These are phyloP conservation scores for Cinnamomum chago DNA, from an alignment of 164 flowering plant genomes.

Conservation along the genomic window DNA sequence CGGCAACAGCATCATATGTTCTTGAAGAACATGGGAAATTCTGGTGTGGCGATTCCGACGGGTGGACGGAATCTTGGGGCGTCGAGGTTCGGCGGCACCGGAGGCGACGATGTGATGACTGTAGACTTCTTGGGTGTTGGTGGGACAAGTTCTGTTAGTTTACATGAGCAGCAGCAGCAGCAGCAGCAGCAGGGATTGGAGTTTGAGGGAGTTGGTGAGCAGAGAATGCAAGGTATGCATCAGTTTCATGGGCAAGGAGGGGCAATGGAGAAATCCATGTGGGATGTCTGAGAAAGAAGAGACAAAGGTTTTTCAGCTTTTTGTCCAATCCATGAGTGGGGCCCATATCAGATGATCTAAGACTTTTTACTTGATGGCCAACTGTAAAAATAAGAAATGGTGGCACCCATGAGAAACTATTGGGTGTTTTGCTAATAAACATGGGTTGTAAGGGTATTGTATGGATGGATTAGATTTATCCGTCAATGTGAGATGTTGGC, in stretches of 20 bases:
- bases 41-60: constrained; percentile 2
- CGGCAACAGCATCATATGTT: constrained; percentile 15
- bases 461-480: neutral
- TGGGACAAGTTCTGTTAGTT: constrained; percentile 20
- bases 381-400: neutral
- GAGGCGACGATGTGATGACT: constrained; percentile 35
- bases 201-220: neutral
- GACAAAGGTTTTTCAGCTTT: neutral
- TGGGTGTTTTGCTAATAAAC: neutral
- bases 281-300: neutral
- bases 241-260: constrained; percentile 3
- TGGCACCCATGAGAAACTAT: neutral
- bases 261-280: constrained; percentile 1
- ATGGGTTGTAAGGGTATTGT: no score
- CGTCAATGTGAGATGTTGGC: neutral
- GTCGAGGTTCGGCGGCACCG: constrained; percentile 19
- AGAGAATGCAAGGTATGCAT: neutral
- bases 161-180: constrained; percentile 33
- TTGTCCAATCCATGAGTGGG: neutral
- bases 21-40: constrained; percentile 24
- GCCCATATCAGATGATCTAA: neutral
- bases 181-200: constrained; percentile 18
- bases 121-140: constrained; percentile 53
- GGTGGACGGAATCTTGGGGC: constrained; percentile 10
- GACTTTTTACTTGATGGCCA: neutral